Conservation (phyloP, 2,329 filamentous ascomycete genomes). For the Neonectria punicea region DNA sequence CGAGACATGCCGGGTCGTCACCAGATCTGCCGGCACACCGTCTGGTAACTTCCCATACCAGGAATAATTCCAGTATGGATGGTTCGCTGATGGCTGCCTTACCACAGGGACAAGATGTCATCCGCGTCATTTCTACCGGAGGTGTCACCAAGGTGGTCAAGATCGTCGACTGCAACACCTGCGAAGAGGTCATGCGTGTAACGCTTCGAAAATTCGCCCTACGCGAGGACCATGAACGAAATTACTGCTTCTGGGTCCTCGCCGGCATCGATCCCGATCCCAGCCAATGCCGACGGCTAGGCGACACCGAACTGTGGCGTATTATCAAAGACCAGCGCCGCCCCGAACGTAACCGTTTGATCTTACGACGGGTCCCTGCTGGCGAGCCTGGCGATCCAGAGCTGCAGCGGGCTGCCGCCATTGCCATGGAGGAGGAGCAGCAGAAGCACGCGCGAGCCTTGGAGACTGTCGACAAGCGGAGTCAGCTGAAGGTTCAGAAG, state of each 20-base stretch:
- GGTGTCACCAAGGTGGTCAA: constrained; percentile 94
- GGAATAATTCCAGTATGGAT: constrained; percentile 86
- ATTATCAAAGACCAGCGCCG: constrained; percentile 89
- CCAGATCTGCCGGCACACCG: constrained; percentile 72
- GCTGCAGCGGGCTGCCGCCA: constrained; percentile 85
- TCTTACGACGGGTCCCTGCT: constrained; percentile 90
- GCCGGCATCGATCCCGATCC: constrained; percentile 87
- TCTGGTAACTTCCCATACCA: constrained; percentile 74
- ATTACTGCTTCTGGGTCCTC: constrained; percentile 96
- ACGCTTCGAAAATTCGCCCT: constrained; percentile 89
- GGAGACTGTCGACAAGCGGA: constrained; percentile 75
- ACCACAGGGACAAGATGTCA: constrained; percentile 87
- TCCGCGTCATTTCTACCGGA: constrained; percentile 91
- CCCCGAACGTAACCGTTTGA: constrained; percentile 89
- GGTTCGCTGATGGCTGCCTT: constrained; percentile 86
- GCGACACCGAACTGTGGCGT: constrained; percentile 88
- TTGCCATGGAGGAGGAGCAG: constrained; percentile 87
- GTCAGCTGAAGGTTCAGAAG: constrained; percentile 88
- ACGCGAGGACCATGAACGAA: constrained; percentile 89
- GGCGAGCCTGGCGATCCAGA: constrained; percentile 91
- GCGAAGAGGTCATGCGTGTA: constrained; percentile 91
- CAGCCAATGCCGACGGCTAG: constrained; percentile 81
- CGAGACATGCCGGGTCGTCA: constrained; percentile 68
- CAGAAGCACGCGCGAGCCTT: constrained; percentile 74
- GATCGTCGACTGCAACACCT: constrained; percentile 89